phyloP scores from a whole-genome alignment of 176 grass and related monocot genomes.

The Saccharum spontaneum region DNA sequence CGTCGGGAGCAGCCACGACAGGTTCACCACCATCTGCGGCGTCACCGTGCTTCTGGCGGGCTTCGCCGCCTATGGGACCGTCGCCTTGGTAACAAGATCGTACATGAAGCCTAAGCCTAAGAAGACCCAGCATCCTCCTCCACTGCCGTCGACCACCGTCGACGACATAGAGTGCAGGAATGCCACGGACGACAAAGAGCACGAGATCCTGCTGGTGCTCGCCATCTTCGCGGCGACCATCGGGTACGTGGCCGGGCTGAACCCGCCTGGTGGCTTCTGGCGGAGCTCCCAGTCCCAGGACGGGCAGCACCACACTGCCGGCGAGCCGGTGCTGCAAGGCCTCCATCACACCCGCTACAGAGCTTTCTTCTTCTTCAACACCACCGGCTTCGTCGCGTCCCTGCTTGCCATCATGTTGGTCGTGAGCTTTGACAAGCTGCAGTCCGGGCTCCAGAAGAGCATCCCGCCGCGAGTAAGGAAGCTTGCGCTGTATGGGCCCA shows the following conservation, averaged over 20 bases:
- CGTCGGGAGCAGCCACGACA: conserved; percentile 30
- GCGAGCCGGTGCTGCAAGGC: neutral
- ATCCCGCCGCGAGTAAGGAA: too few relatives aligned
- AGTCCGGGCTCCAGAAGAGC: too few relatives aligned
- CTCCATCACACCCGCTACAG: neutral
- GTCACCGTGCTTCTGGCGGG: neutral
- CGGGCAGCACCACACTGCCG: neutral
- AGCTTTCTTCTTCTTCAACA: neutral
- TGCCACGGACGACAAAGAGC: too few relatives aligned
- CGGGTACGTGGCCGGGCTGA: neutral
- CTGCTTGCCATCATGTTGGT: neutral
- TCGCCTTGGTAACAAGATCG: too few relatives aligned
- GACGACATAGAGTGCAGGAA: too few relatives aligned
- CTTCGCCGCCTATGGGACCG: neutral
- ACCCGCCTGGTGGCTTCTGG: neutral
- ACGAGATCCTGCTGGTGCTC: neutral
- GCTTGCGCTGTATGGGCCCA: too few relatives aligned
- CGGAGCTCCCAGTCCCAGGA: neutral
- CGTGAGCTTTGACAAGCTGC: neutral
- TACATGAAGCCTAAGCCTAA: too few relatives aligned
- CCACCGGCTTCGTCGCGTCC: neutral
- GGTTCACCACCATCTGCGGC: conserved; percentile 21
- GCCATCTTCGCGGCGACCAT: neutral
- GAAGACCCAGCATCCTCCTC: too few relatives aligned
- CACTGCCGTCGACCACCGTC: too few relatives aligned